Evolutionary conservation across 192 early-diverging fungal genomes (phyloP).

Genomic region (Coemansia asiatica): DNA sequence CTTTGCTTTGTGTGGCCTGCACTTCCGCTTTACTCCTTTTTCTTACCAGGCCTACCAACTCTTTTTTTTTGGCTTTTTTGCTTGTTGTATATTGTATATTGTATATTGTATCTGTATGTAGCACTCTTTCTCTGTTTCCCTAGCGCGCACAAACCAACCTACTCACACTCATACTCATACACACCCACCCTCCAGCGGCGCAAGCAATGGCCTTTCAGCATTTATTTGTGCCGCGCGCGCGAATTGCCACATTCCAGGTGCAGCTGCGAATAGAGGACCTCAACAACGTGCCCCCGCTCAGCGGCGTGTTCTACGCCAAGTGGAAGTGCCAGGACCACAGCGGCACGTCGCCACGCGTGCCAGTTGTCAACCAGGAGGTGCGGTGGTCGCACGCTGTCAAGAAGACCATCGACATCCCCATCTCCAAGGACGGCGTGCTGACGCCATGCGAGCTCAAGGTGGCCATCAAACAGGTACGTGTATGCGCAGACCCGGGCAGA

Average conservation of each 20-base stretch:
- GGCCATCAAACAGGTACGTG: slow-evolving; percentile 65
- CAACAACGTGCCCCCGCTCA: slow-evolving; percentile 77
- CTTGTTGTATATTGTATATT: neutral
- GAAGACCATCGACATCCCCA: slow-evolving; percentile 61
- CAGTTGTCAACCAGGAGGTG: slow-evolving; percentile 57
- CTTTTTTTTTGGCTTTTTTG: slow-evolving; percentile 1
- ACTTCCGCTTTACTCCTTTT: slow-evolving; percentile 1
- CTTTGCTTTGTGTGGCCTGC: neutral
- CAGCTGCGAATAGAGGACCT: slow-evolving; percentile 70
- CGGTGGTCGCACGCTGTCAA: slow-evolving; percentile 62
- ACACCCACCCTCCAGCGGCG: neutral
- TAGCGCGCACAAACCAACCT: neutral
- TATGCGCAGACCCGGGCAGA: neutral
- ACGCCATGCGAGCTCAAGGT: slow-evolving; percentile 73
- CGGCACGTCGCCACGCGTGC: slow-evolving; percentile 41
- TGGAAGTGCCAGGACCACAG: slow-evolving; percentile 61
- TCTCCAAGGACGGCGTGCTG: slow-evolving; percentile 73
- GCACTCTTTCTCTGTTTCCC: neutral
- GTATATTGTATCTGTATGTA: neutral
- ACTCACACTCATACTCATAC: neutral
- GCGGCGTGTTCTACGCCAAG: slow-evolving; percentile 77
- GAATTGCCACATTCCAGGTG: slow-evolving; percentile 68
- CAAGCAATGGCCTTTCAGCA: slow-evolving; percentile 53
- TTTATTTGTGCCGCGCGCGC: slow-evolving; percentile 69
- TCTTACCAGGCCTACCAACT: neutral